Base-by-base conservation (phyloP, 768 basidiomycete genomes). In the Serendipita sp. region DNA sequence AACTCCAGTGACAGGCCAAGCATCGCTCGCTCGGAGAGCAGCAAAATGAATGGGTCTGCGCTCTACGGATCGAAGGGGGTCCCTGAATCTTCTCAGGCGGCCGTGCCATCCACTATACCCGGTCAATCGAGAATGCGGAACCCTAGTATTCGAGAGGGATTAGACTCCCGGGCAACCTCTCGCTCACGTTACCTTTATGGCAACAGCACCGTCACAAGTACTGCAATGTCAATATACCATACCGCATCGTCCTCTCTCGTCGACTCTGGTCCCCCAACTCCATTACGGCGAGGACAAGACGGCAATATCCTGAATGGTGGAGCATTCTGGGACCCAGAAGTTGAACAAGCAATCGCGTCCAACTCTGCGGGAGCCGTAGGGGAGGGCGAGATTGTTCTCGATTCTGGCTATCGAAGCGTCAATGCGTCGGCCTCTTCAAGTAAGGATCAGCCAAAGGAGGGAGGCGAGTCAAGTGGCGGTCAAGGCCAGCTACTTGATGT, bases 241-340 rank as follows among this genome's bases (percentile, higher is more conserved):
- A 90, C 89, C 0, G 87, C 89, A 4, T 81, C 84, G 0, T 90
- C 88, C 0, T 88, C 86, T n/a, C 65, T 88, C 44, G 85, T 81
- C 66, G 83, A 88, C 69, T 48, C 43, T 30, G 45, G 30, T 9
- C 61, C 20, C 45, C 65, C 60, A 42, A 48, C 64, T 28, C 43
- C 31, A 48, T 43, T 26, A 63, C 31, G 50, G 45, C 3, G 53
- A 58, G 33, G 24, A 31, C 20, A 26, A 33, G 53, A 58, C 26
- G 30, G 24, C 4, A 58, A 58, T 20, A 22, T 58, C 11, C 4
- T 30, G 24, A 58, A 48, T 28, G 45, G 45, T n/a, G 45, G 20
- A 7, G 45, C 30, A 4, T 58, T 44, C 28, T 43, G 63, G 30
- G 56, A 48, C 26, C 63, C 63, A 63, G 26, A 33, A 62, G 61